A percentile compares a stretch with the other conserved stretches of the same genome.
phyloP scores from a whole-genome alignment of 2,329 filamentous ascomycete species.

The Penicillium sp. region DNA sequence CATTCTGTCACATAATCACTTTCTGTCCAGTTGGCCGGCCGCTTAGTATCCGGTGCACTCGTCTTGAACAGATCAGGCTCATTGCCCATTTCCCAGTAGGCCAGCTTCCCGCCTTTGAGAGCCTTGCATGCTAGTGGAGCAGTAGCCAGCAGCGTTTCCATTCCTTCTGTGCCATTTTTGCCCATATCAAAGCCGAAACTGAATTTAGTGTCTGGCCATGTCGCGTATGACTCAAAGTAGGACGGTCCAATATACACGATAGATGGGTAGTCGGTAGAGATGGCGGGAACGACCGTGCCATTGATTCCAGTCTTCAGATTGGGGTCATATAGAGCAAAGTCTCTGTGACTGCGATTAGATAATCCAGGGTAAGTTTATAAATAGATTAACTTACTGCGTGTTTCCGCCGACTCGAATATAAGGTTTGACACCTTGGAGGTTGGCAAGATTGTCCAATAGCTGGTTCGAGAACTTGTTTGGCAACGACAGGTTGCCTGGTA shows the following conservation, averaged over 20 bases:
- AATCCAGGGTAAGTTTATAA: not conserved
- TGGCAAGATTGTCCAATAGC: conserved; percentile 57
- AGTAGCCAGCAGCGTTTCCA: conserved; percentile 55
- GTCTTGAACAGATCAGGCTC: conserved; percentile 62
- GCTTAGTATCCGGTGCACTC: conserved; percentile 52
- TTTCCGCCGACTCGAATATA: conserved; percentile 66
- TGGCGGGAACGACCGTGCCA: conserved; percentile 52
- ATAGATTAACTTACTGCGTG: conserved; percentile 48
- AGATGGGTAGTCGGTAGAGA: conserved; percentile 61
- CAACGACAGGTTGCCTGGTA: conserved; percentile 50
- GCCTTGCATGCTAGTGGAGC: conserved; percentile 60
- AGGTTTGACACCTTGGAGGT: conserved; percentile 58
- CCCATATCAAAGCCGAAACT: conserved; percentile 63
- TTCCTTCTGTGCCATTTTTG: conserved; percentile 54
- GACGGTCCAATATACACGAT: conserved; percentile 61
- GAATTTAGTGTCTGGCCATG: conserved; percentile 57
- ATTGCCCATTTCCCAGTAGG: conserved; percentile 65
- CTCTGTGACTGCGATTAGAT: conserved; percentile 30
- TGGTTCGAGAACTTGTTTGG: conserved; percentile 64
- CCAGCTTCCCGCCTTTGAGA: conserved; percentile 51
- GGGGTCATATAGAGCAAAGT: conserved; percentile 62
- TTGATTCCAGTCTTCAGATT: conserved; percentile 53
- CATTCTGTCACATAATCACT: conserved; percentile 58
- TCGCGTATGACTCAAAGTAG: conserved; percentile 64
- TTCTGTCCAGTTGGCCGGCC: conserved; percentile 57